phyloP scores from a whole-genome alignment of 75 land plant genomes.

The Sequoia sempervirens region DNA sequence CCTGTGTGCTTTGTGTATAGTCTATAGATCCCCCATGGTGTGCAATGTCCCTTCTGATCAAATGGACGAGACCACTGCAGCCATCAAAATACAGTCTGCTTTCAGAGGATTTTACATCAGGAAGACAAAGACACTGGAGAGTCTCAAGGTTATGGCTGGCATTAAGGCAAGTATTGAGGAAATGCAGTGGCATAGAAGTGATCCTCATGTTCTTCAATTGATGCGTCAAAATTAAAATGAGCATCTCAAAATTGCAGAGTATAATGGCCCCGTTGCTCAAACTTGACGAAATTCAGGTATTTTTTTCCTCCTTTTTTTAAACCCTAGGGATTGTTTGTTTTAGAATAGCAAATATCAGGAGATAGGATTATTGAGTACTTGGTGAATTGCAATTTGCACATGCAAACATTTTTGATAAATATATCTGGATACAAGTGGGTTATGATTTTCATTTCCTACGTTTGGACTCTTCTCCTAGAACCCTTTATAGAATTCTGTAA shows the following conservation, averaged over 20 bases:
- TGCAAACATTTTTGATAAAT: no score
- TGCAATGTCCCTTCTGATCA: background rate
- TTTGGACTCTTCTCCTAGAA: no score
- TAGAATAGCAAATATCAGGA: no score
- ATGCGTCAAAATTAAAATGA: slow-evolving; percentile 9
- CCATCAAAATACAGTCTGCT: slow-evolving; percentile 15
- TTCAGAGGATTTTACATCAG: slow-evolving; percentile 20
- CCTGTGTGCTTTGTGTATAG: background rate
- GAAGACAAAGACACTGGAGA: slow-evolving; percentile 13
- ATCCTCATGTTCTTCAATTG: slow-evolving; percentile 6
- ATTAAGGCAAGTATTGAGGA: slow-evolving; percentile 10
- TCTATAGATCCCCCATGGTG: background rate
- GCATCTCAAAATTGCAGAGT: slow-evolving; percentile 11
- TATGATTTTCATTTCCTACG: no score
- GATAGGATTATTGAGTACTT: no score
- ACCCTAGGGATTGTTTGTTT: no score
- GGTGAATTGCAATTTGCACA: no score
- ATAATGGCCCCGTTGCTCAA: slow-evolving; percentile 16
- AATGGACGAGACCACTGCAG: slow-evolving; percentile 11
- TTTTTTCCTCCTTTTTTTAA: background rate
- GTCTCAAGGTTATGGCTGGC: slow-evolving; percentile 8
- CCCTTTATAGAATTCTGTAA: no score
- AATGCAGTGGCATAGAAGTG: background rate
- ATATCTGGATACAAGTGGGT: no score
- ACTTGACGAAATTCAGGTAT: slow-evolving; percentile 24